These are phyloP conservation scores for Cyathus striatus DNA, from an alignment of 768 basidiomycete species.

Conservation along the genomic window DNA sequence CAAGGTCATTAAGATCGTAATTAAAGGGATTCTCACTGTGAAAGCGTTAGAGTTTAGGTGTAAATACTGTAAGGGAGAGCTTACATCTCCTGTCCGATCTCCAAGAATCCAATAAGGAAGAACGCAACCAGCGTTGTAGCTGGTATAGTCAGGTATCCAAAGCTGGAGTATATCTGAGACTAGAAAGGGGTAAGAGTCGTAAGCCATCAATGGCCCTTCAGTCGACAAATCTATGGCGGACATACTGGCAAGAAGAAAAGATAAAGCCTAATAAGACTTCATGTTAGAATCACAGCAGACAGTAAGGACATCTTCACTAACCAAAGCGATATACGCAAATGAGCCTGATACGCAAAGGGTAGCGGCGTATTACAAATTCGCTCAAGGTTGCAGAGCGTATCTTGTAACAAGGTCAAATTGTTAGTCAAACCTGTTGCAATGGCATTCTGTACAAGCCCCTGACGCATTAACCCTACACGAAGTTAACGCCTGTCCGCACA, in stretches of 20 bases:
- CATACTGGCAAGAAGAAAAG: slow-evolving; percentile 30
- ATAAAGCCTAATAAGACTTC: slow-evolving; percentile 23
- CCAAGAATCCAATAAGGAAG: slow-evolving; percentile 54
- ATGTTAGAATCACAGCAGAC: slow-evolving; percentile 15
- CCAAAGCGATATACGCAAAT: slow-evolving; percentile 58
- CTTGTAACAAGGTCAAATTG: slow-evolving; percentile 41
- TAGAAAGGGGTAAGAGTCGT: slow-evolving; percentile 13
- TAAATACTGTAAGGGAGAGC: slow-evolving; percentile 4
- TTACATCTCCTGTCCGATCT: slow-evolving; percentile 60
- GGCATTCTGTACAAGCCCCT: slow-evolving; percentile 8
- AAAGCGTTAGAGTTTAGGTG: not conserved
- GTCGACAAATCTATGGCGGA: not conserved
- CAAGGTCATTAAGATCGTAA: slow-evolving; percentile 58
- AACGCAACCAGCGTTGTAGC: slow-evolving; percentile 52
- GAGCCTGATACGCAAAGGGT: slow-evolving; percentile 69
- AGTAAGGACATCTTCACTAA: slow-evolving; percentile 27
- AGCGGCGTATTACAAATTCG: slow-evolving; percentile 53
- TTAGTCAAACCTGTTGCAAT: slow-evolving; percentile 37
- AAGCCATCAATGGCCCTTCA: not conserved
- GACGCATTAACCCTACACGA: slow-evolving; percentile 8
- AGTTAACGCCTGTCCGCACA: too few relatives aligned
- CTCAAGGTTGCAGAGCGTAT: slow-evolving; percentile 48
- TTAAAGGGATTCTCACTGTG: slow-evolving; percentile 57
- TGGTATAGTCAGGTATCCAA: slow-evolving; percentile 47
- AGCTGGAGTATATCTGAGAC: slow-evolving; percentile 41